Evolutionary conservation across 1,139 yeast species (phyloP), one percentile per base, ranked within the genome.

Genomic region (Candida sp.): DNA sequence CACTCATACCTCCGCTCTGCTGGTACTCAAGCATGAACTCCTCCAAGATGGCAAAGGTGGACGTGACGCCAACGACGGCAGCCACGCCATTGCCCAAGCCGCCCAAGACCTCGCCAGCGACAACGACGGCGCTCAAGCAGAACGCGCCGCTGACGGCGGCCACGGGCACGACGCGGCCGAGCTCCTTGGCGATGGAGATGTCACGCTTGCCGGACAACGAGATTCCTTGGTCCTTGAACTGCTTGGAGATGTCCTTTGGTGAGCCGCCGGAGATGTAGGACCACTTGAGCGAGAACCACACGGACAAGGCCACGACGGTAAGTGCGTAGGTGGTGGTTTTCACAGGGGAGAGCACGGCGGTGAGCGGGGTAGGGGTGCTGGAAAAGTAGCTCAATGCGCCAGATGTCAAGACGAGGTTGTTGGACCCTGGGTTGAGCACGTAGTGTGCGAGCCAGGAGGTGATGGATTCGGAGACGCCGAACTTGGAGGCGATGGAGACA

Each of bases 171-270:
- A 90, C 78, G 68, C 89, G 84, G 57, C 84, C 77, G 54, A 93
- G 82, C 73, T 91, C 97, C 69, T 83, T 86, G 53, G 88, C 78
- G 47, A 86, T 78, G 31, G 92, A 85, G 53, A 82, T 85, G 63
- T 93, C 98, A 78, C 98, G 88, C 75, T 88, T 92, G 57, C 97
- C 97, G 49, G 90, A 81, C 61, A 92, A 81, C 27, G 93, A 84
- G 62, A 92, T 84, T 57, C 92, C 93, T 77, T 92, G 97, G 39
- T 88, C 94, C 73, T 90, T 91, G 80, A 92, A 91, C 70, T 84
- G 88, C 63, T 80, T 80, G 49, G 97, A 89, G 54, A 91, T 72
- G 64, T 91, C 97, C 63, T 80, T 83, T 60, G 97, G 91, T 37
- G 93, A 78, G 35, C 92, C 83, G 49, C 98, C 98, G n/a, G 96